Evolutionary conservation across 495 filamentous ascomycete species (phyloP).

Genomic region (Podospora bellae-mahoneyi): DNA sequence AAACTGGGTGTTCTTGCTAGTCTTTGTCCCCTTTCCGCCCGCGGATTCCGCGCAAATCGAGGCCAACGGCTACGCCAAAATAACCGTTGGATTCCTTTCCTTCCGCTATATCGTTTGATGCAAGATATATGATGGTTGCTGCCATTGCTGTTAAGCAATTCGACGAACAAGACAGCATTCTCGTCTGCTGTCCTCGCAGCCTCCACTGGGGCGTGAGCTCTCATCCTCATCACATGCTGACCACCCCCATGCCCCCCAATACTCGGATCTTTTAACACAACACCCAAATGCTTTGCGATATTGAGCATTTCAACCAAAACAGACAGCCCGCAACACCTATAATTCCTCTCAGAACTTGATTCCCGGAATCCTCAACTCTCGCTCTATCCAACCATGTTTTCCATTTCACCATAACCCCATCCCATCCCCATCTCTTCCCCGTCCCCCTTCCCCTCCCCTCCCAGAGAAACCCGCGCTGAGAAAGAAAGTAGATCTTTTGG

Average conservation of each 20-base stretch:
- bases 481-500: no score
- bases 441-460: background rate
- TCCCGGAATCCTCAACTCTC: background rate
- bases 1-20: no score
- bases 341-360: background rate
- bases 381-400: background rate
- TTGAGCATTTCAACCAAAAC: background rate
- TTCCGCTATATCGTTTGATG: background rate
- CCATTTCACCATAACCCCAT: background rate
- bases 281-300: background rate
- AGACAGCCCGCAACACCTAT: background rate
- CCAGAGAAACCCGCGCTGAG: background rate
- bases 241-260: background rate
- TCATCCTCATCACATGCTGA: background rate
- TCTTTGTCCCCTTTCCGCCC: background rate
- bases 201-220: background rate
- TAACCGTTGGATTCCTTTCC: background rate
- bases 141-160: background rate
- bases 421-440: background rate
- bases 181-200: background rate
- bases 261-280: background rate
- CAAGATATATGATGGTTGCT: background rate
- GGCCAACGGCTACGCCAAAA: background rate
- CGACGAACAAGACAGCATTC: background rate
- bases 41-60: background rate